Conservation (phyloP, 2,329 filamentous ascomycete genomes). For the Aspergillus calidoustus region DNA sequence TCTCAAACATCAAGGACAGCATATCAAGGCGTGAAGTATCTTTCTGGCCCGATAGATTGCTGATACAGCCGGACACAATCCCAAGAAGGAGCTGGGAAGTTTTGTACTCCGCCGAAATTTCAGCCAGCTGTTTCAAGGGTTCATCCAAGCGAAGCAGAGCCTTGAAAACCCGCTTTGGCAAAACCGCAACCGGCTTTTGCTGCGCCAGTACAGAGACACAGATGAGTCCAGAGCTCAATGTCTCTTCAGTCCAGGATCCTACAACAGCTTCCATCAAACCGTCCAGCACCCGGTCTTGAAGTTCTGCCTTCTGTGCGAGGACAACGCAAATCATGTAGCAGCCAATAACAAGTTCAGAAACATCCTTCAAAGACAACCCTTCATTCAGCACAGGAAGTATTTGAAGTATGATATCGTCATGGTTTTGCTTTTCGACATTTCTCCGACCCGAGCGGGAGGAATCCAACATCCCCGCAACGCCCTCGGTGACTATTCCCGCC, state of each 20-base stretch:
- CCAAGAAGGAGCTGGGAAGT: slow-evolving; percentile 42
- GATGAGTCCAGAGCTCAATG: slow-evolving; percentile 72
- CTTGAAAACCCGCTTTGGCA: slow-evolving; percentile 73
- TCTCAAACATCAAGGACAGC: slow-evolving; percentile 43
- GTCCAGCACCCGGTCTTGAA: slow-evolving; percentile 80
- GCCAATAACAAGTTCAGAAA: slow-evolving; percentile 78
- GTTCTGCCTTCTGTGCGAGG: slow-evolving; percentile 77
- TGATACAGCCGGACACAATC: slow-evolving; percentile 41
- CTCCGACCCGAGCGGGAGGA: slow-evolving; percentile 74
- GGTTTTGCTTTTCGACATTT: slow-evolving; percentile 76
- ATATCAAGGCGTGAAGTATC: slow-evolving; percentile 52
- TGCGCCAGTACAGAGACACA: slow-evolving; percentile 83
- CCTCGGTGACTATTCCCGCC: slow-evolving; percentile 85
- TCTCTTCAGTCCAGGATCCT: slow-evolving; percentile 75
- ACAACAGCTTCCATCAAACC: slow-evolving; percentile 89
- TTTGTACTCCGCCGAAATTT: slow-evolving; percentile 39
- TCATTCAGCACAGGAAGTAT: slow-evolving; percentile 74
- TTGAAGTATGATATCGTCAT: slow-evolving; percentile 74
- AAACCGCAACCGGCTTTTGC: slow-evolving; percentile 70
- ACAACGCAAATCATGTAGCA: slow-evolving; percentile 91
- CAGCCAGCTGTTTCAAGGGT: slow-evolving; percentile 37
- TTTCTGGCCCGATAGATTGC: slow-evolving; percentile 38
- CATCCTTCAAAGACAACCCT: slow-evolving; percentile 74
- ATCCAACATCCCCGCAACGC: slow-evolving; percentile 81
- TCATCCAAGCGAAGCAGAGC: slow-evolving; percentile 42